phyloP scores from a whole-genome alignment of 345 rosid genomes.

The Xanthoceras sorbifolium region DNA sequence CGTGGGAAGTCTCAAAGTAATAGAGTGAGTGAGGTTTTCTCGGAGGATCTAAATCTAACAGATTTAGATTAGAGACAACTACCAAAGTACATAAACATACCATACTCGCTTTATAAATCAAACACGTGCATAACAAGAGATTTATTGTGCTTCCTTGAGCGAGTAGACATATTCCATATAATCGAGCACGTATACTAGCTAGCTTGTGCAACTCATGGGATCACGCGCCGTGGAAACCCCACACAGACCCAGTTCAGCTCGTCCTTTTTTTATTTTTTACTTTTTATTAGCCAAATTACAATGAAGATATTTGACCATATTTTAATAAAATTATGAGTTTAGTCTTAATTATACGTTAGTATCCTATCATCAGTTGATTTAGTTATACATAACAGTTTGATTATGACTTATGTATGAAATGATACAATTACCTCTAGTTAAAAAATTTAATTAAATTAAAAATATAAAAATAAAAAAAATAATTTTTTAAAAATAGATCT shows the following conservation, averaged over 20 bases:
- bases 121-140: background rate
- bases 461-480: too few species aligned
- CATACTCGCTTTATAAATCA: background rate
- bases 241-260: background rate
- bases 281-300: too few species aligned
- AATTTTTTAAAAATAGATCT: too few species aligned
- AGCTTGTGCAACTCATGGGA: background rate
- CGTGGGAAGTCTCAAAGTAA: slow-evolving; percentile 7
- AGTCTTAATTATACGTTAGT: too few species aligned
- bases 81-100: background rate
- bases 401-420: too few species aligned
- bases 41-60: background rate
- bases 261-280: background rate
- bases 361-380: too few species aligned
- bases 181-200: background rate
- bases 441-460: too few species aligned
- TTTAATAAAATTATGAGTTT: too few species aligned
- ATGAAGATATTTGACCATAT: too few species aligned
- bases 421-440: too few species aligned
- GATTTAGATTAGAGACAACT: background rate
- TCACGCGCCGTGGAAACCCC: slow-evolving; percentile 19
- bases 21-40: background rate
- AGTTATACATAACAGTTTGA: too few species aligned
- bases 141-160: background rate
- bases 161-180: background rate